Evolutionary conservation across 257 asterid species (phyloP).

Genomic region (Fraxinus pennsylvanica): DNA sequence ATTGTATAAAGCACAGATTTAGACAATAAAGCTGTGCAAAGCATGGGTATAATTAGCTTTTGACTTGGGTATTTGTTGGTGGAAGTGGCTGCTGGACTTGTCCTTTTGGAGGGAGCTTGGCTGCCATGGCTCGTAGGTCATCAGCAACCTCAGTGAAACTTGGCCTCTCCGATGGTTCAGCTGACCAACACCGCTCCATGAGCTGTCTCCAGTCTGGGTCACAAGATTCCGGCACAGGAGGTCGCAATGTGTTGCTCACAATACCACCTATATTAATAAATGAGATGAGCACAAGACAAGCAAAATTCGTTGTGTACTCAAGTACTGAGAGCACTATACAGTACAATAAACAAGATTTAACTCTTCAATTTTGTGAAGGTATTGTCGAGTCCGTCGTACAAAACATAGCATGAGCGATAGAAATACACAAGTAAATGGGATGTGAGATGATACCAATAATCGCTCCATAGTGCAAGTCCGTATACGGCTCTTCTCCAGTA

Average conservation of each 20-base stretch:
- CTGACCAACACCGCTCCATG: slow-evolving; percentile 96
- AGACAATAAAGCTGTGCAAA: slow-evolving; percentile 4
- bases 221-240: slow-evolving; percentile 77
- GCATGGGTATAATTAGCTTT: slow-evolving; percentile 35
- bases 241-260: slow-evolving; percentile 92
- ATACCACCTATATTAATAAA: slow-evolving; percentile 65
- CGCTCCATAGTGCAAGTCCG: slow-evolving; percentile 94
- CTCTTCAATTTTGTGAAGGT: not conserved
- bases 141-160: slow-evolving; percentile 74
- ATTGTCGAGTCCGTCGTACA: not conserved
- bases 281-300: not conserved
- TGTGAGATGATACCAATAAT: slow-evolving; percentile 62
- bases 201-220: slow-evolving; percentile 77
- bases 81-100: slow-evolving; percentile 48
- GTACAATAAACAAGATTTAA: not conserved
- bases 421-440: not conserved
- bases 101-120: slow-evolving; percentile 67
- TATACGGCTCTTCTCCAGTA: slow-evolving; percentile 94
- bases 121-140: slow-evolving; percentile 72
- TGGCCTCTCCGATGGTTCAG: slow-evolving; percentile 91
- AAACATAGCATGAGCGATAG: not conserved
- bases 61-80: slow-evolving; percentile 45
- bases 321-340: not conserved
- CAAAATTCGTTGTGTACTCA: not conserved
- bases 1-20: slow-evolving; percentile 5